Base-by-base conservation (phyloP, 306 rosid species). In the Vigna mungo region DNA sequence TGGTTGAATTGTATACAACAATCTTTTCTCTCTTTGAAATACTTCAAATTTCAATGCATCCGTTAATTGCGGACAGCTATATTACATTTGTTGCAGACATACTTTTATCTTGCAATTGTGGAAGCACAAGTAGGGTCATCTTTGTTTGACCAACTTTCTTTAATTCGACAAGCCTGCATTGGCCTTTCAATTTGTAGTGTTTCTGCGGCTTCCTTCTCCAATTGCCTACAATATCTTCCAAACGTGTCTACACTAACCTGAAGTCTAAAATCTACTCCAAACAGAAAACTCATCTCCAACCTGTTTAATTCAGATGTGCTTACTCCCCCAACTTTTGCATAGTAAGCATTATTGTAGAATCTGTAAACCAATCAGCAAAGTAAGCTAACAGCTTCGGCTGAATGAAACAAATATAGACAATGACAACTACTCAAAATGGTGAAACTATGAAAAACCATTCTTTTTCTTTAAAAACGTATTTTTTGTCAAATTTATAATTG, bases 291-390 rank as follows among this genome's bases (percentile, higher is more conserved):
- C 89, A 90, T 88, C 85, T 95, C 99, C 92, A 95, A 67, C 79
- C 87, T 88, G 90, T 95, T 95, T 71, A 95, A 69, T 83, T 95
- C 99, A 4, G 60, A 76, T 0, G 96, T 95, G 89, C 89, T 89
- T 56, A 95, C 86, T 78, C 97, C 99, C 63, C 99, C 99, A 48
- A 92, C 99, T 87, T 77, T 95, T 21, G 99, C 99, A 76, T 92
- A 95, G 86, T 95, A 95, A 12, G 98, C 98, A 78, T 92, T 95
- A 87, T 93, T 90, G 81, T 86, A 95, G 88, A 92, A 91, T 72
- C 99, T 95, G 91, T 85, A 85, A 80, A 84, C 80, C 71, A 78
- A 16, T 53, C 39, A 71, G 11, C 10, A 63, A 63, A 36, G 67
- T 15, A 56, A n/a, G 44, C 61, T 23, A 81, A 44, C 71, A 60